Conservation (phyloP, 1,139 yeast genomes). For the Geotrichum siamense region DNA sequence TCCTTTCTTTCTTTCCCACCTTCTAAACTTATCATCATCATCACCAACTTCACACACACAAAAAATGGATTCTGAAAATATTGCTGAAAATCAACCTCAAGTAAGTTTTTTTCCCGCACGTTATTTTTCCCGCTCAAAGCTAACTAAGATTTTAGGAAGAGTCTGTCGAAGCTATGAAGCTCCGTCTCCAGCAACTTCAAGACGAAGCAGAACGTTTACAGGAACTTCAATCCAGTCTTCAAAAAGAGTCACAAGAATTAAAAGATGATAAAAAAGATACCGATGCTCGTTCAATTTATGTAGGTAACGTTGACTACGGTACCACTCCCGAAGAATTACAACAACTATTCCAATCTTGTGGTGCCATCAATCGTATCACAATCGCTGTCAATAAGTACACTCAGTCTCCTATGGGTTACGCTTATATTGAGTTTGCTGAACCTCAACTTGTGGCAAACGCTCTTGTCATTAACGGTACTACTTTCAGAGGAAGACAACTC, state of each 20-base stretch:
- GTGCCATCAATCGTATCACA: slow-evolving; percentile 77
- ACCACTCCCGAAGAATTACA: slow-evolving; percentile 77
- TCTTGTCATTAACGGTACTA: slow-evolving; percentile 55
- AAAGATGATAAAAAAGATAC: slow-evolving; percentile 48
- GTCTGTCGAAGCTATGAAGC: slow-evolving; percentile 30
- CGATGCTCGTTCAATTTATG: slow-evolving; percentile 76
- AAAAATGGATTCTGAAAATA: slow-evolving; percentile 1
- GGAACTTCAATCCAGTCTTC: slow-evolving; percentile 46
- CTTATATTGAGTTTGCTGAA: slow-evolving; percentile 72
- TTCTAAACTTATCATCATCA: too few relatives aligned
- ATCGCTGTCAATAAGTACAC: slow-evolving; percentile 63
- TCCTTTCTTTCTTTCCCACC: too few relatives aligned
- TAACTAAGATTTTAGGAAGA: slow-evolving; percentile 12
- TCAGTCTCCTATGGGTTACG: slow-evolving; percentile 81
- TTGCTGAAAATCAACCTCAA: neutral
- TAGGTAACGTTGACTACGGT: slow-evolving; percentile 80
- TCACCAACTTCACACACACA: too few relatives aligned
- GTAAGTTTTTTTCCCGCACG: neutral
- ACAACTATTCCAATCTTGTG: slow-evolving; percentile 66
- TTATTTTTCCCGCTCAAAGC: neutral
- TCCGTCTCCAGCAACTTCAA: slow-evolving; percentile 41
- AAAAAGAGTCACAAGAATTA: slow-evolving; percentile 40
- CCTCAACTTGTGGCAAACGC: slow-evolving; percentile 58
- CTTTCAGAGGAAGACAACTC: slow-evolving; percentile 59
- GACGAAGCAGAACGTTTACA: slow-evolving; percentile 49